Percentiles rank a stretch among this genome's conserved stretches.
phyloP scores from a whole-genome alignment of 352 stramenopile genomes.

The Globisporangium paroecandrum region DNA sequence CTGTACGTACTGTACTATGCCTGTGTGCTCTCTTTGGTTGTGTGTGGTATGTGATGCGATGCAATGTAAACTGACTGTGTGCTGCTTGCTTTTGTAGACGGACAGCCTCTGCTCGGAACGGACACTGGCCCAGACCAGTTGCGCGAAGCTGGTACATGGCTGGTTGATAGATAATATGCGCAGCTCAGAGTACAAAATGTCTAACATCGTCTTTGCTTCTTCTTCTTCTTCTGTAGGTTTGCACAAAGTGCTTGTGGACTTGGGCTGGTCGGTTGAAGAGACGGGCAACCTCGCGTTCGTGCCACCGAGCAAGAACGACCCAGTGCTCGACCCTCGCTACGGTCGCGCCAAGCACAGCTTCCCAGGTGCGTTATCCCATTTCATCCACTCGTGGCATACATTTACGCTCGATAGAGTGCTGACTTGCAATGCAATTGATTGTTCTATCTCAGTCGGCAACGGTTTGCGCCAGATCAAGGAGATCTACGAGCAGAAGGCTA shows the following conservation, averaged over 20 bases:
- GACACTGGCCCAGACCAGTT: conserved; percentile 73
- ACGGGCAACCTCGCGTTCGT: conserved; percentile 76
- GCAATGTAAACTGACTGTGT: neutral
- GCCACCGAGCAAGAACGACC: conserved; percentile 46
- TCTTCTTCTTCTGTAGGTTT: conserved; percentile 19
- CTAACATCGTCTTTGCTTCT: neutral
- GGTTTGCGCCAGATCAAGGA: conserved; percentile 76
- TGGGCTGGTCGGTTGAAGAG: conserved; percentile 86
- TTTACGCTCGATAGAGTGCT: neutral
- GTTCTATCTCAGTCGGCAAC: conserved; percentile 66
- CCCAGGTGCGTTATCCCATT: conserved; percentile 29
- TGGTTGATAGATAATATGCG: neutral
- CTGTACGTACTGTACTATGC: conserved; percentile 34
- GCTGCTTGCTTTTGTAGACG: conserved; percentile 36
- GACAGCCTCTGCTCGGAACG: conserved; percentile 76
- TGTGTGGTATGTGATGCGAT: conserved; percentile 1
- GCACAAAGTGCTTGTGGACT: conserved; percentile 71
- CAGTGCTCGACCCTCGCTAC: conserved; percentile 59
- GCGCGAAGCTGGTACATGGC: conserved; percentile 43
- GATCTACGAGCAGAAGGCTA: conserved; percentile 83
- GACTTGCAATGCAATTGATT: neutral
- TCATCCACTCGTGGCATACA: neutral
- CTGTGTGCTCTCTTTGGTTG: neutral
- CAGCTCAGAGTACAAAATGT: neutral
- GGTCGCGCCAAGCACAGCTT: conserved; percentile 78